Evolutionary conservation across 108 stramenopile genomes (phyloP), one percentile per base, ranked within the genome.

Genomic region (Skeletonema tropicum): DNA sequence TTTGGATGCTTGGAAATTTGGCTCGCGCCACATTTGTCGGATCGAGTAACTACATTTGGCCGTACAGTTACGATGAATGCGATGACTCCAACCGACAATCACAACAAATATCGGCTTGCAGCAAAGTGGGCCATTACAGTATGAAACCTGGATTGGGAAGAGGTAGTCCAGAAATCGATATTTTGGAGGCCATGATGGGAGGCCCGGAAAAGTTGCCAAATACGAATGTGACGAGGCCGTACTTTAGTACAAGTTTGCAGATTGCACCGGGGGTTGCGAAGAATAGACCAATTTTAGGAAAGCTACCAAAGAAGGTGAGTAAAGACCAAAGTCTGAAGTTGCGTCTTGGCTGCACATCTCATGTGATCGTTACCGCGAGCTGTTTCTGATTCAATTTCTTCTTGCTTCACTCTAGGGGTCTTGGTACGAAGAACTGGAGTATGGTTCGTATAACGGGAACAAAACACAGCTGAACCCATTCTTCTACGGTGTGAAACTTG

Each of bases 111-210:
- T 90, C 82, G 63, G 90, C 91, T 0, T 97, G 96, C 70, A 72
- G 83, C 10, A 86, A 81, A 58, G 88, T 92, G 26, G 80, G 84
- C 14, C 96, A 97, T 77, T 97, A 88, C 70, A 89, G 92, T 8
- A 82, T 97, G 89, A 32, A 83, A 32, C 72, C 86, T 1, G 66
- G 79, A 26, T 52, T 71, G n/a, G 96, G 96, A 1, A 79, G 96
- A 23, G 96, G 96, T 42, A 86, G 92, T 61, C 96, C 96, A 3
- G 96, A 97, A 71, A 95, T 97, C 75, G 96, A 97, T 66, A 77
- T 97, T 31, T 74, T 97, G 48, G 96, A 97, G 74, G 89, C 96
- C 19, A 97, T 97, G 96, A 89, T 88, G 73, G 94, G 94, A 9
- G 80, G 82, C 23, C 29, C 73, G 60, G 77, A 70, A 11, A 83